Evolutionary conservation across 2,329 filamentous ascomycete species (phyloP).

Genomic region (Fusarium transvaalense): DNA sequence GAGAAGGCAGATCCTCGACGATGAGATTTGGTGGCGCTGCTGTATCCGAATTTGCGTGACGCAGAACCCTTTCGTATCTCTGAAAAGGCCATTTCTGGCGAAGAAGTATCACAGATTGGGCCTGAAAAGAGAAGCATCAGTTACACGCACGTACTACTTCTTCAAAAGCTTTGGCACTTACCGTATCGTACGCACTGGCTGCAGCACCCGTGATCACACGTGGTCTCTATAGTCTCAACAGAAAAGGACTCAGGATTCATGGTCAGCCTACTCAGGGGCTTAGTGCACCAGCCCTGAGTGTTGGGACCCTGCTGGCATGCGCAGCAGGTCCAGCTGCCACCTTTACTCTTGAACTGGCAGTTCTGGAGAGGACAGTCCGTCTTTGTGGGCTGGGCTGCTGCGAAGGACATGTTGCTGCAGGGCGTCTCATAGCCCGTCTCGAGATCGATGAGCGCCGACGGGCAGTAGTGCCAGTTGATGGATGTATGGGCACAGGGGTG

Average conservation of each 20-base stretch:
- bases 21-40: slow-evolving; percentile 48
- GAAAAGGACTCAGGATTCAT: slow-evolving; percentile 51
- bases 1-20: slow-evolving; percentile 50
- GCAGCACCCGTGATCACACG: slow-evolving; percentile 68
- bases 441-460: slow-evolving; percentile 60
- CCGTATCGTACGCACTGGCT: slow-evolving; percentile 60
- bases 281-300: slow-evolving; percentile 65
- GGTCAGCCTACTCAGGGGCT: slow-evolving; percentile 50
- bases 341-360: slow-evolving; percentile 64
- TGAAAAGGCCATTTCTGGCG: slow-evolving; percentile 54
- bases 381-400: slow-evolving; percentile 58
- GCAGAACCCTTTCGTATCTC: slow-evolving; percentile 55
- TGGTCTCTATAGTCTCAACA: slow-evolving; percentile 55
- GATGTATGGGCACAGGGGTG: slow-evolving; percentile 68
- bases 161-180: slow-evolving; percentile 36
- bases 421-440: slow-evolving; percentile 63
- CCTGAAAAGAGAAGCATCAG: slow-evolving; percentile 41
- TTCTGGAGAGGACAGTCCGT: slow-evolving; percentile 62
- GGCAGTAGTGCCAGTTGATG: slow-evolving; percentile 68
- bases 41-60: slow-evolving; percentile 54
- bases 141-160: not conserved
- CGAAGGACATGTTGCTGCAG: slow-evolving; percentile 63
- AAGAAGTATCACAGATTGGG: slow-evolving; percentile 49
- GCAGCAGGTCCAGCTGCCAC: slow-evolving; percentile 67
- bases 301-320: slow-evolving; percentile 65